Percentiles rank a stretch among this genome's conserved stretches.
Evolutionary conservation across 2,329 filamentous ascomycete genomes (phyloP).

Genomic region (Monascus ruber): DNA sequence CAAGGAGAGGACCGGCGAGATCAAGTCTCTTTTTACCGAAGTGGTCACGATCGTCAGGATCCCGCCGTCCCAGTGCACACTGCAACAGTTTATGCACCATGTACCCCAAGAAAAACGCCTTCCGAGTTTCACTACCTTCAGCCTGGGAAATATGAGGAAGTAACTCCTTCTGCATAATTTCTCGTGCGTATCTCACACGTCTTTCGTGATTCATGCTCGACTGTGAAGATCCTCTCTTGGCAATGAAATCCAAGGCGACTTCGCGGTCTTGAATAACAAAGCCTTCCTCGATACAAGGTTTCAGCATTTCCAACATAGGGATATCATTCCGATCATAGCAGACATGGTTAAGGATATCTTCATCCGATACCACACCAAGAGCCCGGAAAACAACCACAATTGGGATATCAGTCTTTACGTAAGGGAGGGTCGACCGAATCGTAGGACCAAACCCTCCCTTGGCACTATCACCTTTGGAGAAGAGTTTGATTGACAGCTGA

Average conservation of each 20-base stretch:
- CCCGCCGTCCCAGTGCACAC: constrained; percentile 81
- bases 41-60: constrained; percentile 95
- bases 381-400: constrained; percentile 94
- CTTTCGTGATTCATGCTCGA: constrained; percentile 65
- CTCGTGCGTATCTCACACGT: constrained; percentile 82
- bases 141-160: constrained; percentile 92
- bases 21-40: constrained; percentile 98
- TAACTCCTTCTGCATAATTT: constrained; percentile 94
- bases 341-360: constrained; percentile 96
- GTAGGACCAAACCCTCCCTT: constrained; percentile 74
- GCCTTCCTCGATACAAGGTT: constrained; percentile 92
- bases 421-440: constrained; percentile 82
- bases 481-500: constrained; percentile 81
- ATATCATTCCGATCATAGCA: constrained; percentile 92
- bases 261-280: constrained; percentile 94
- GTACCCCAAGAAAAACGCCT: constrained; percentile 96
- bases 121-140: constrained; percentile 87
- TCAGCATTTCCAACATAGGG: constrained; percentile 94
- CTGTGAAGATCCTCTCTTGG: constrained; percentile 70
- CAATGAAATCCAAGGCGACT: constrained; percentile 88
- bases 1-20: constrained; percentile 83
- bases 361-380: constrained; percentile 88
- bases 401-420: constrained; percentile 86
- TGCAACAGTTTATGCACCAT: constrained; percentile 96
- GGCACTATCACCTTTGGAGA: constrained; percentile 69